Conservation (phyloP, 2,329 filamentous ascomycete genomes). For the Cladosporium austrohemisphaericum region DNA sequence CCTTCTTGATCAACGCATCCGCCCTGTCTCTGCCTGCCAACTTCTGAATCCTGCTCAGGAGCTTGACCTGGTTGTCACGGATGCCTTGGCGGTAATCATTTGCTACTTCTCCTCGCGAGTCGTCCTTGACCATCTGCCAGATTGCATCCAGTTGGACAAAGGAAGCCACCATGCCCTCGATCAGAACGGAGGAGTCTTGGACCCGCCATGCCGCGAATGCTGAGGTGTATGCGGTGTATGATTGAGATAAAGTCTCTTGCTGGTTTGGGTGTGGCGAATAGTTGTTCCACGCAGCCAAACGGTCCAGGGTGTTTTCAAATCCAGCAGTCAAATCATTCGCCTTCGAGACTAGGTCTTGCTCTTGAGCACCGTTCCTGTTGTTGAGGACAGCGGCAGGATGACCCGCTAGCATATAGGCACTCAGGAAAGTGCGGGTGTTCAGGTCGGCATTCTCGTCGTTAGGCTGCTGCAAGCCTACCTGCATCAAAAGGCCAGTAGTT, state of each 20-base stretch:
- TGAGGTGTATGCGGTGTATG: constrained; percentile 70
- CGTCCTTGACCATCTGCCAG: constrained; percentile 77
- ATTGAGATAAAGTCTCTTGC: constrained; percentile 60
- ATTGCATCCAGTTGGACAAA: constrained; percentile 82
- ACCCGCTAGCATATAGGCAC: constrained; percentile 73
- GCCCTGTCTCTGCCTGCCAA: constrained; percentile 69
- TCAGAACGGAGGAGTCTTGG: constrained; percentile 69
- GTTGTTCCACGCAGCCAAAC: constrained; percentile 62
- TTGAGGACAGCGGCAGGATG: constrained; percentile 75
- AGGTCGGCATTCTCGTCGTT: constrained; percentile 62
- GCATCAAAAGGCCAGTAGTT: constrained; percentile 64
- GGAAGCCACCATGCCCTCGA: constrained; percentile 81
- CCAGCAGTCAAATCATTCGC: constrained; percentile 71
- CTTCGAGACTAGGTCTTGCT: constrained; percentile 71
- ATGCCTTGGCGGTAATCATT: constrained; percentile 77
- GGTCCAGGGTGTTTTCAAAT: constrained; percentile 71
- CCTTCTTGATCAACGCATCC: constrained; percentile 68
- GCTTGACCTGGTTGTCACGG: constrained; percentile 72
- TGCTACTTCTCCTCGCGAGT: constrained; percentile 67
- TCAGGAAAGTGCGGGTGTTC: constrained; percentile 73
- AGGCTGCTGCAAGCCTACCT: constrained; percentile 59
- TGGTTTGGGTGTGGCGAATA: constrained; percentile 63
- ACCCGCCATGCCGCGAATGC: constrained; percentile 83
- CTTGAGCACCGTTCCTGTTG: constrained; percentile 67
- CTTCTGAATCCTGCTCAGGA: constrained; percentile 75